A percentile compares a stretch with the other conserved stretches of the same genome.
These are phyloP conservation scores for Cercospora berteroae DNA, from an alignment of 2,329 filamentous ascomycete species.

Conservation along the genomic window DNA sequence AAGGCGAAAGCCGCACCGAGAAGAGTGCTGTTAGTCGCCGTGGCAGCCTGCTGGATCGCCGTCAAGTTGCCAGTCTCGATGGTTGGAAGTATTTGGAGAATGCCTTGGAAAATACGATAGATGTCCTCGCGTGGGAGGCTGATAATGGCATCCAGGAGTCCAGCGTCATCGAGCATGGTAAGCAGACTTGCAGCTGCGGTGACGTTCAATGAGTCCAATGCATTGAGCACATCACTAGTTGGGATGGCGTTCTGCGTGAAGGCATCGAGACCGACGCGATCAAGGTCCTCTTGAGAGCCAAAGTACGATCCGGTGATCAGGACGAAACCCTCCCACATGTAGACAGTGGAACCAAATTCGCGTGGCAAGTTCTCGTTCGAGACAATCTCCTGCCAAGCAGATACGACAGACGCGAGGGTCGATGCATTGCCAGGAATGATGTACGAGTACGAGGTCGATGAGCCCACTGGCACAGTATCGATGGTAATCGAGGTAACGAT, in stretches of 20 bases:
- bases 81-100: slow-evolving; percentile 13
- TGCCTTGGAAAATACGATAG: slow-evolving; percentile 8
- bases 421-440: slow-evolving; percentile 16
- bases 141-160: slow-evolving; percentile 13
- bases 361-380: slow-evolving; percentile 19
- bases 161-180: slow-evolving; percentile 4
- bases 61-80: slow-evolving; percentile 14
- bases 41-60: slow-evolving; percentile 8
- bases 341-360: slow-evolving; percentile 20
- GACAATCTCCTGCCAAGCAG: slow-evolving; percentile 21
- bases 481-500: slow-evolving; percentile 29
- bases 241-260: slow-evolving; percentile 11
- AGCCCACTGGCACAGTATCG: slow-evolving; percentile 25
- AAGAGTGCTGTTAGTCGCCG: slow-evolving; percentile 17
- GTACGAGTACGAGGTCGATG: slow-evolving; percentile 22
- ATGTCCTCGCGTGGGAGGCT: slow-evolving; percentile 7
- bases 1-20: neutral
- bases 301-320: slow-evolving; percentile 21
- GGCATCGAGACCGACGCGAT: slow-evolving; percentile 7
- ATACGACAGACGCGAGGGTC: slow-evolving; percentile 7
- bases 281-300: slow-evolving; percentile 21
- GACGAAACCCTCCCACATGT: slow-evolving; percentile 20
- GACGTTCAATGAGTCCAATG: slow-evolving; percentile 18
- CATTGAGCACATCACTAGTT: slow-evolving; percentile 5
- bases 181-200: slow-evolving; percentile 15